Evolutionary conservation across 2,329 filamentous ascomycete species (phyloP).

Genomic region (Fusarium temperatum): DNA sequence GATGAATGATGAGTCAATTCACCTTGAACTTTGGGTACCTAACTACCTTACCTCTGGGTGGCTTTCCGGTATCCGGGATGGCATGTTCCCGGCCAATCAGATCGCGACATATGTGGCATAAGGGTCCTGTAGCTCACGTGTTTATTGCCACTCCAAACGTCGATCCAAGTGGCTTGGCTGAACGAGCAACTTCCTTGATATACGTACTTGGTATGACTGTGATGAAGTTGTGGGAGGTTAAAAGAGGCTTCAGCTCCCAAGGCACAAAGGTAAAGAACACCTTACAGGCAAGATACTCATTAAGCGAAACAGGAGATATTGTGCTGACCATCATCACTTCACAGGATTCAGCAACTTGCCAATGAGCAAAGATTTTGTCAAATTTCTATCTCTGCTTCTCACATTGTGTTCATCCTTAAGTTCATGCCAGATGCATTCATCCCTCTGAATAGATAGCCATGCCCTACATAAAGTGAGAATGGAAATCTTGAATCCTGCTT

Average conservation of each 20-base stretch:
- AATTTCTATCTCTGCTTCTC: conserved; percentile 18
- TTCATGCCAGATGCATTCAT: not conserved
- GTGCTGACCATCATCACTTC: not conserved
- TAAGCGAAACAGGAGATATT: no score
- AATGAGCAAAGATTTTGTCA: conserved; percentile 11
- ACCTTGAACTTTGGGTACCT: conserved; percentile 7
- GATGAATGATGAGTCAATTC: conserved; percentile 29
- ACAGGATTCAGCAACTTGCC: not conserved
- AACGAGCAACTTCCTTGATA: not conserved
- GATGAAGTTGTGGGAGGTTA: no score
- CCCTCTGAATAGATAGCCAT: not conserved
- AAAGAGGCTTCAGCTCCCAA: no score
- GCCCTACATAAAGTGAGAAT: conserved; percentile 6
- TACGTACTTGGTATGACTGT: not conserved
- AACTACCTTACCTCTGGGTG: not conserved
- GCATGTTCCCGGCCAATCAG: conserved; percentile 20
- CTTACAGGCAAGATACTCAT: no score
- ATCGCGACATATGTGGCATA: not conserved
- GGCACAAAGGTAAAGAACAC: no score
- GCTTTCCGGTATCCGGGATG: conserved; percentile 12
- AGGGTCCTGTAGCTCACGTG: not conserved
- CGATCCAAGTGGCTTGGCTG: conserved; percentile 9
- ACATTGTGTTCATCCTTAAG: conserved; percentile 2
- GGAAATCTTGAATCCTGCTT: not conserved
- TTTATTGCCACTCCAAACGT: not conserved